These are phyloP conservation scores for Oropetium thomaeum DNA, from an alignment of 176 grass and related monocot species.

Conservation along the genomic window DNA sequence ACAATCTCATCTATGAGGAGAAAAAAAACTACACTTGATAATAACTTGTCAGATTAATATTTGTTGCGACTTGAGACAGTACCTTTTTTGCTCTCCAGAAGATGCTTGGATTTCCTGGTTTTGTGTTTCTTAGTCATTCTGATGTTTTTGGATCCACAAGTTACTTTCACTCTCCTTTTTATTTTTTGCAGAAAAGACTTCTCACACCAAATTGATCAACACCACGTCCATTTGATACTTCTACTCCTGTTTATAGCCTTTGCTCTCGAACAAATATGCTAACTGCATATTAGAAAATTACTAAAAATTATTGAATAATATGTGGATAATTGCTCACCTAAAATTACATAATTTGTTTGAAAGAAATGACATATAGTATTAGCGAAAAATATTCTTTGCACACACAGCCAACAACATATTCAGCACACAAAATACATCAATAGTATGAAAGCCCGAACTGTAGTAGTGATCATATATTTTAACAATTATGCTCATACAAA, in stretches of 20 bases:
- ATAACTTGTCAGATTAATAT: constrained; percentile 11
- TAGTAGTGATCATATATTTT: not conserved
- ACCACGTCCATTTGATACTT: not conserved
- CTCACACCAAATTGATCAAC: constrained; percentile 20
- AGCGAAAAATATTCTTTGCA: not conserved
- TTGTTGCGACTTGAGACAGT: constrained; percentile 12
- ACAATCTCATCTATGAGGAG: not conserved
- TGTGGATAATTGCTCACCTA: not conserved
- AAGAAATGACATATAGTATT: not conserved
- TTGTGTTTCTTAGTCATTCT: constrained; percentile 71
- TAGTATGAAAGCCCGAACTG: not conserved
- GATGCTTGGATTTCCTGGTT: constrained; percentile 51
- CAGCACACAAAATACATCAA: not conserved
- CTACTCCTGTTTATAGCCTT: constrained; percentile 8
- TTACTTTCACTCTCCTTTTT: not conserved
- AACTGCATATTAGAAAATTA: not conserved
- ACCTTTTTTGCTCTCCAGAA: constrained; percentile 79
- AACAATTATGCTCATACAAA: not conserved
- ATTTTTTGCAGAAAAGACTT: constrained; percentile 13
- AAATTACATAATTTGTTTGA: not conserved
- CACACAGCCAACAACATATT: too few relatives aligned
- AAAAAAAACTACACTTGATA: not conserved
- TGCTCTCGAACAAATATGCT: not conserved
- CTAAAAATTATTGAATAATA: not conserved
- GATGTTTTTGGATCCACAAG: not conserved